Conservation (phyloP, 2,329 filamentous ascomycete genomes). For the Colletotrichum destructivum region DNA sequence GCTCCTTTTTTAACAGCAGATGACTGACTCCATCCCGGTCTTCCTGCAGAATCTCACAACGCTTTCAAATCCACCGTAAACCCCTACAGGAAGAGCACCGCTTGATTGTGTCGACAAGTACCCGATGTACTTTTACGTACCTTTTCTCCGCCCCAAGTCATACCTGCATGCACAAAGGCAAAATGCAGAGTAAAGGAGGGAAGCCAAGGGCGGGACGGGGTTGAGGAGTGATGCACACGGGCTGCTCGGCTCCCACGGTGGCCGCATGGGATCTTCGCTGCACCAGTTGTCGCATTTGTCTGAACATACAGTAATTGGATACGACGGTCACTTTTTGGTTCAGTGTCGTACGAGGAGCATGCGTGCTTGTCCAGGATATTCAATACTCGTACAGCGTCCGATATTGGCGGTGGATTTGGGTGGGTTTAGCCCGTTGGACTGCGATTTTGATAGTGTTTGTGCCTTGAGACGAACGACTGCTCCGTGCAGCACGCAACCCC, state of each 20-base stretch:
- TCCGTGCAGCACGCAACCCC: neutral
- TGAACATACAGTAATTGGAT: conserved; percentile 2
- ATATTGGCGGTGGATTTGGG: no score
- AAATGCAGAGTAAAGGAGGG: conserved; percentile 21
- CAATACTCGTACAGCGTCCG: no score
- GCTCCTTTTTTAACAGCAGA: neutral
- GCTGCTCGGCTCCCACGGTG: neutral
- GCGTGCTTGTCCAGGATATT: neutral
- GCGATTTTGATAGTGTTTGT: neutral
- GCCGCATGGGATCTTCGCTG: conserved; percentile 26
- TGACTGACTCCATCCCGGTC: neutral
- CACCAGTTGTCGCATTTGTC: conserved; percentile 7
- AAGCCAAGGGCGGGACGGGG: neutral
- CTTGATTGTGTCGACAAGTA: neutral
- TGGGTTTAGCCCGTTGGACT: no score
- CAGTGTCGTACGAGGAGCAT: conserved; percentile 18
- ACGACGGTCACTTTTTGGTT: neutral
- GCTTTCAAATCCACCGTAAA: neutral
- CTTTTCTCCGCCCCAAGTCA: neutral
- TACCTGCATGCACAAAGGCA: conserved; percentile 9
- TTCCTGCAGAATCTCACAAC: conserved; percentile 29
- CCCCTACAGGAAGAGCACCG: neutral
- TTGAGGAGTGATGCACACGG: neutral
- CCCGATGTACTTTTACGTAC: neutral
- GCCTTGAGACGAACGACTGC: conserved; percentile 17